Conservation (phyloP, 345 rosid genomes). For the Physaria fendleri region DNA sequence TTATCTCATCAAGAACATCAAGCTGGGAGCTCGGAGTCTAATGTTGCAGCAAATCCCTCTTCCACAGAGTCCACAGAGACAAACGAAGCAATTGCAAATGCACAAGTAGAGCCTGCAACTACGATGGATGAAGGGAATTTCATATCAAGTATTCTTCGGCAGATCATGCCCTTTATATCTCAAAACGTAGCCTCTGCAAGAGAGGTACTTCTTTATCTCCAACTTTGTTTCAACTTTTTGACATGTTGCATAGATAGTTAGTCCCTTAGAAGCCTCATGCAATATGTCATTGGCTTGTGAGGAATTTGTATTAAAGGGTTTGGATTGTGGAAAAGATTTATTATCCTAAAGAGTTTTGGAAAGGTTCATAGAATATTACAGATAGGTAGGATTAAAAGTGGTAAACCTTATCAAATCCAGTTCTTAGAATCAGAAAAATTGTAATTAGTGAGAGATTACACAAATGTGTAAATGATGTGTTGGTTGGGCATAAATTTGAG, state of each 20-base stretch:
- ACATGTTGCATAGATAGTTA: neutral
- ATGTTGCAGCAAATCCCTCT: conserved; percentile 20
- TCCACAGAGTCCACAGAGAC: conserved; percentile 18
- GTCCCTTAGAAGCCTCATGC: neutral
- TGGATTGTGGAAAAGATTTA: too few species aligned
- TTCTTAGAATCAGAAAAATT: too few species aligned
- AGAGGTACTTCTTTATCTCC: conserved; percentile 22
- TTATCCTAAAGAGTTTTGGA: too few species aligned
- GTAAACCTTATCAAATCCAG: too few species aligned
- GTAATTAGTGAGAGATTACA: too few species aligned
- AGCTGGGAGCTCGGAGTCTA: conserved; percentile 24
- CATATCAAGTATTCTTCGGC: conserved; percentile 44
- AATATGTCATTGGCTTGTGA: neutral
- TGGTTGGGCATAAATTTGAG: too few species aligned
- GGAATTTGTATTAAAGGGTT: too few species aligned
- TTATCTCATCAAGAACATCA: conserved; percentile 39
- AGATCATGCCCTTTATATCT: conserved; percentile 45
- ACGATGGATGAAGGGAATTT: conserved; percentile 39
- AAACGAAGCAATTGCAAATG: conserved; percentile 22
- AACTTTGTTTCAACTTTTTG: neutral
- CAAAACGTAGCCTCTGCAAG: conserved; percentile 28
- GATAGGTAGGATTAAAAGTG: too few species aligned
- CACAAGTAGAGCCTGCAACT: conserved; percentile 24
- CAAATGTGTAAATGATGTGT: too few species aligned
- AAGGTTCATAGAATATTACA: too few species aligned